phyloP scores from a whole-genome alignment of 768 basidiomycete genomes.

The Russula griseocarnosa region DNA sequence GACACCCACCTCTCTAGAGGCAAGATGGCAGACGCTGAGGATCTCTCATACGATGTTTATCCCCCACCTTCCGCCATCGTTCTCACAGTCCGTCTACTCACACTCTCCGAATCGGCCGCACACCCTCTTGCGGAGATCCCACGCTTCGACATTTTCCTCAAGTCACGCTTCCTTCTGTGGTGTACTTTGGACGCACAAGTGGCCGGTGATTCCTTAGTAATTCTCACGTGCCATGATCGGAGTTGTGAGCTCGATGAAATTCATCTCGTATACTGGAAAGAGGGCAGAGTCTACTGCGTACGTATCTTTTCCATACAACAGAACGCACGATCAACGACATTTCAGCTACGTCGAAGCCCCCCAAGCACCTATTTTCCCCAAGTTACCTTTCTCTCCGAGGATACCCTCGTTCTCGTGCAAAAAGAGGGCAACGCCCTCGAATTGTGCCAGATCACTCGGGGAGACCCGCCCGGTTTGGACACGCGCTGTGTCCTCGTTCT shows the following conservation, averaged over 20 bases:
- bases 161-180: slow-evolving; percentile 21
- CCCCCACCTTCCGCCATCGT: slow-evolving; percentile 11
- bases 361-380: slow-evolving; percentile 23
- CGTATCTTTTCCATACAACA: neutral
- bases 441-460: slow-evolving; percentile 14
- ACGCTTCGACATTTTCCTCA: slow-evolving; percentile 15
- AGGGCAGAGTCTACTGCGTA: slow-evolving; percentile 18
- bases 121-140: slow-evolving; percentile 21
- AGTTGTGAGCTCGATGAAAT: slow-evolving; percentile 22
- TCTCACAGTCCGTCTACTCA: slow-evolving; percentile 21
- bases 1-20: neutral
- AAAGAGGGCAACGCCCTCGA: slow-evolving; percentile 25
- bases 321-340: neutral
- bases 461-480: slow-evolving; percentile 8
- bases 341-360: slow-evolving; percentile 19
- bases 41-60: slow-evolving; percentile 5
- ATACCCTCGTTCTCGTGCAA: slow-evolving; percentile 19
- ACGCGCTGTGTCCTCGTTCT: slow-evolving; percentile 21
- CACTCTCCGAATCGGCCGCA: slow-evolving; percentile 17
- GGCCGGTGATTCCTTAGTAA: slow-evolving; percentile 17
- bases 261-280: slow-evolving; percentile 22
- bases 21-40: slow-evolving; percentile 3
- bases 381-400: slow-evolving; percentile 21
- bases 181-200: slow-evolving; percentile 21
- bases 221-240: slow-evolving; percentile 23